Base-by-base conservation (phyloP, 495 filamentous ascomycete species). In the Tirmania nivea region DNA sequence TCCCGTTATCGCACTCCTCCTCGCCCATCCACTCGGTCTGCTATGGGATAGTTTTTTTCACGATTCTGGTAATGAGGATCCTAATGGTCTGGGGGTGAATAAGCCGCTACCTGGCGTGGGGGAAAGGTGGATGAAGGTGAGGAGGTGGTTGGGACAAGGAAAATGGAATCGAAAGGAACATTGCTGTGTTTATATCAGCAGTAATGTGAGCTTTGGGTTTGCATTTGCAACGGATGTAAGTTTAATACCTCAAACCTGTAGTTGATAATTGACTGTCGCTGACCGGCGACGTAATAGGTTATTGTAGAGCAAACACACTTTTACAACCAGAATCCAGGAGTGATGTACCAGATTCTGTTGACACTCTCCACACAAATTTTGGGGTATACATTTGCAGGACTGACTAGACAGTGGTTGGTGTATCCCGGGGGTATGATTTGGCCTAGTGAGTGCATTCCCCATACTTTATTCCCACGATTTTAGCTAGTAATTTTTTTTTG, bases 191-290 rank as follows among this genome's bases (percentile, higher is more conserved):
- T 89, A 87, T 59, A 84, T 88, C 59, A 83, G 79, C 70, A 88
- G 84, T 67, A 89, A 89, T 65, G 83, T 89, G 31, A 84, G 84
- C n/a, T 89, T 89, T 61, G 84, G 84, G 0, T 89, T 89, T 68
- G 84, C 84, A 21, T 89, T 88, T 66, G 80, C 80, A 48, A 86
- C 81, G 36, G 81, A 86, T 66, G 77, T 73, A 59, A 54, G 69
- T 49, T 8, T 45, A 14, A 45, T 19, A 3, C 5, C 39, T 3
- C 25, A 7, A 31, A 31, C 4, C 2, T 3, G 25, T 31, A 31
- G 25, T 31, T 31, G 25, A 5, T 31, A 31, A 31, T 31, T 31
- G 25, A 31, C 4, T 31, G 25, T 31, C 25, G 25, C 25, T 31
- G 25, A 31, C 25, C 2, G 1, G 25, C 25, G 2, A 7, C 1